Conservation (phyloP, 345 rosid genomes). For the Moricandia moricandioides region DNA sequence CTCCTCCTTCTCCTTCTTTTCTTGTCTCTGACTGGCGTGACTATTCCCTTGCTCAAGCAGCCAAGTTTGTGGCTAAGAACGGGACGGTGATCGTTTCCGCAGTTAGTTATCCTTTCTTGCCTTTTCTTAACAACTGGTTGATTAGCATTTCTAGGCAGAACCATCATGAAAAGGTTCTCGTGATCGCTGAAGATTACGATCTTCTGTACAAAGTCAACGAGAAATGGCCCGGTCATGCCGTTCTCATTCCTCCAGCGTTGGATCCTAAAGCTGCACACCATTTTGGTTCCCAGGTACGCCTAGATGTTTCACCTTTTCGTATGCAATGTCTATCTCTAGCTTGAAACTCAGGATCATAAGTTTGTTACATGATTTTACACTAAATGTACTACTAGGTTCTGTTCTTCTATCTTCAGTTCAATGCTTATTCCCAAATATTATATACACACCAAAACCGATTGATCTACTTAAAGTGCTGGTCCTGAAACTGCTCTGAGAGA, state of each 20-base stretch:
- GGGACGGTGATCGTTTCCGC: slow-evolving; percentile 10
- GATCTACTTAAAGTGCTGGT: no score
- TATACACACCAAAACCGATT: no score
- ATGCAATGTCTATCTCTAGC: neutral
- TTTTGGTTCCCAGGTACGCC: slow-evolving; percentile 71
- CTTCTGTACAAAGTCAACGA: slow-evolving; percentile 67
- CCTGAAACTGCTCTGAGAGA: no score
- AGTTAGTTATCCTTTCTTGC: slow-evolving; percentile 61
- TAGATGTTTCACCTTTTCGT: neutral
- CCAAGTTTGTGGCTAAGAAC: slow-evolving; percentile 6
- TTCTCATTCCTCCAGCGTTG: slow-evolving; percentile 71
- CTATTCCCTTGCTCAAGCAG: slow-evolving; percentile 43
- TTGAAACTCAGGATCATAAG: neutral
- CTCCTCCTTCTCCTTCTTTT: neutral
- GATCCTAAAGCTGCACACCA: slow-evolving; percentile 72
- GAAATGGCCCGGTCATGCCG: slow-evolving; percentile 94
- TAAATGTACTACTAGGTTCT: no score
- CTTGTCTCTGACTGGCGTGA: slow-evolving; percentile 51
- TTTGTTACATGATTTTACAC: neutral
- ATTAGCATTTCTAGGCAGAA: slow-evolving; percentile 68
- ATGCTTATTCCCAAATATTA: no score
- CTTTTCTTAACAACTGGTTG: slow-evolving; percentile 80
- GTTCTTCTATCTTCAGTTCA: no score
- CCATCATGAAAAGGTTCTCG: slow-evolving; percentile 73
- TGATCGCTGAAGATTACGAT: slow-evolving; percentile 84